A percentile compares a stretch with the other conserved stretches of the same genome.
phyloP scores from a whole-genome alignment of 768 basidiomycete genomes.

The Russula abietina region DNA sequence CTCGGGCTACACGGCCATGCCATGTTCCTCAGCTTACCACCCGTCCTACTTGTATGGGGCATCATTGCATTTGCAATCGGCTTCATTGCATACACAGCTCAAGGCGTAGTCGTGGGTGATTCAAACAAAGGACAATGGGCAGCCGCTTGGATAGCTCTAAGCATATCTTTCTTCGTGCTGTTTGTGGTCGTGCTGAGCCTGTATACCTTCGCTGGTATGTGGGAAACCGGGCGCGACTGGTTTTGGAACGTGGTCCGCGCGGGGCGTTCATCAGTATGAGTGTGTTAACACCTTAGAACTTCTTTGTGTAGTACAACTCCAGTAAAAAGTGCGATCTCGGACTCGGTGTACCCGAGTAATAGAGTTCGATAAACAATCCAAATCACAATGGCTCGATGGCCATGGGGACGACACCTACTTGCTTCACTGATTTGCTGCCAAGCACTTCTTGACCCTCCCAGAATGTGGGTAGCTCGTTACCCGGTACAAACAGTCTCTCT shows the following conservation, averaged over 20 bases:
- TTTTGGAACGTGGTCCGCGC: neutral
- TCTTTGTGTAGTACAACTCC: neutral
- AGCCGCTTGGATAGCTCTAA: conserved; percentile 40
- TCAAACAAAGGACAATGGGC: conserved; percentile 27
- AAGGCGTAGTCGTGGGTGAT: conserved; percentile 31
- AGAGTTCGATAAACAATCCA: conserved; percentile 3
- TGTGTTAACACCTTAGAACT: neutral
- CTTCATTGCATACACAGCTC: conserved; percentile 41
- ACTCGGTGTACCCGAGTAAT: neutral
- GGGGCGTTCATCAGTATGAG: neutral
- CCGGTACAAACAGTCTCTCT: conserved; percentile 88
- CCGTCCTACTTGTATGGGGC: conserved; percentile 51
- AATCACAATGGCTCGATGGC: conserved; percentile 35
- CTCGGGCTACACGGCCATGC: conserved; percentile 47
- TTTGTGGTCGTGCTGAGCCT: conserved; percentile 37
- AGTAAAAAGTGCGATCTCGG: neutral
- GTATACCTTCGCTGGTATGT: conserved; percentile 46
- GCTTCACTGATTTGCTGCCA: conserved; percentile 33
- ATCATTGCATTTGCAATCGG: conserved; percentile 44
- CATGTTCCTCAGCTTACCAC: conserved; percentile 46
- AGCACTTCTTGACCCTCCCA: conserved; percentile 83
- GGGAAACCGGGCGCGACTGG: conserved; percentile 33
- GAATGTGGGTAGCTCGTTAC: conserved; percentile 81
- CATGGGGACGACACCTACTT: conserved; percentile 38
- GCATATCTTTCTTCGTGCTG: conserved; percentile 38